These are phyloP conservation scores for Antrodiella citrinella DNA, from an alignment of 768 basidiomycete genomes.

Conservation along the genomic window DNA sequence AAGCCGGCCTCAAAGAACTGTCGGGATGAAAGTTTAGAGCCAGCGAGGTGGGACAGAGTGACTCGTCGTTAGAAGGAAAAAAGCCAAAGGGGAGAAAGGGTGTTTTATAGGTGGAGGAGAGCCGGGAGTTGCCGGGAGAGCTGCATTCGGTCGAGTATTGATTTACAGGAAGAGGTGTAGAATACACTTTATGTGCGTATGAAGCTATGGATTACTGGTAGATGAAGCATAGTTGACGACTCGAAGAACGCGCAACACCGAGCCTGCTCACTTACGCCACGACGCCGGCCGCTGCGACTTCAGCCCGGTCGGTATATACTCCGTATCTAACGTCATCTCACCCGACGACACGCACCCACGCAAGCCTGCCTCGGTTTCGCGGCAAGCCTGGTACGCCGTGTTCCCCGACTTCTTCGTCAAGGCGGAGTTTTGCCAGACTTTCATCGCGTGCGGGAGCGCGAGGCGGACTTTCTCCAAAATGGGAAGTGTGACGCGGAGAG, in stretches of 20 bases:
- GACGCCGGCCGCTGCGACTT: too few relatives aligned
- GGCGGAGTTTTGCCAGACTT: neutral
- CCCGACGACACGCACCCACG: too few relatives aligned
- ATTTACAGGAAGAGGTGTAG: neutral
- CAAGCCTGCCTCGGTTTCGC: too few relatives aligned
- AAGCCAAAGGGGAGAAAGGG: neutral
- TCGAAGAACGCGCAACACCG: too few relatives aligned
- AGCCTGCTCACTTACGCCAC: too few relatives aligned
- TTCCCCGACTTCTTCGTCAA: too few relatives aligned
- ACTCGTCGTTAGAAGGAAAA: neutral
- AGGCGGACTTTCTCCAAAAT: conserved; percentile 1
- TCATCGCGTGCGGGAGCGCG: neutral
- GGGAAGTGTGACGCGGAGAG: neutral
- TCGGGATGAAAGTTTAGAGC: neutral
- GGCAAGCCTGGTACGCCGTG: too few relatives aligned
- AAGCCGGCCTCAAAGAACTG: neutral
- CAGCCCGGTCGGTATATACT: too few relatives aligned
- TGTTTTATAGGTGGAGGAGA: neutral
- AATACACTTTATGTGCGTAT: neutral
- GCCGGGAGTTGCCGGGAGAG: neutral
- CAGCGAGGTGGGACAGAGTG: neutral
- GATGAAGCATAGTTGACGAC: neutral
- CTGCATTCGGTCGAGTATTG: neutral
- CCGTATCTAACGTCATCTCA: too few relatives aligned
- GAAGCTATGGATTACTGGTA: neutral